Evolutionary conservation across 805 yeast species (phyloP).

Genomic region (Candida tibetensis): DNA sequence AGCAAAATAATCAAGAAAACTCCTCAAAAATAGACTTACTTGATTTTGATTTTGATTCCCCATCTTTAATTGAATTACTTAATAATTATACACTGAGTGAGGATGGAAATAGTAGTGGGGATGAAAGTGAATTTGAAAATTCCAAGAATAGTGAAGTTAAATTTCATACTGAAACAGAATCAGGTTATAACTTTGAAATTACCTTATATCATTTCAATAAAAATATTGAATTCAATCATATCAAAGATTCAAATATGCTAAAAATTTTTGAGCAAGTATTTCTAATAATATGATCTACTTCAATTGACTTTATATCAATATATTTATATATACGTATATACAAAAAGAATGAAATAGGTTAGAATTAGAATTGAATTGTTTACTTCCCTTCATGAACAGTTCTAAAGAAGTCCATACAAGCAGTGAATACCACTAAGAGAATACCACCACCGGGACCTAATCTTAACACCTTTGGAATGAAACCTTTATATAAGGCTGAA

Average conservation of each 20-base stretch:
- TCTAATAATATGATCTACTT: not conserved
- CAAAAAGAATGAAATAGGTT: not conserved
- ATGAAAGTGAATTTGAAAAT: not conserved
- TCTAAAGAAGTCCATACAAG: slow-evolving; percentile 92
- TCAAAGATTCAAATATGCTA: slow-evolving; percentile 2
- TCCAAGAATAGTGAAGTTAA: not conserved
- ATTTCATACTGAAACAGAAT: not conserved
- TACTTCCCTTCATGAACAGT: slow-evolving; percentile 31
- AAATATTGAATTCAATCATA: not conserved
- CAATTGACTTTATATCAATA: no score
- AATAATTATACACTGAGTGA: not conserved
- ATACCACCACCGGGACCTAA: slow-evolving; percentile 99
- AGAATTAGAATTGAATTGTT: no score
- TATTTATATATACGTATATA: not conserved
- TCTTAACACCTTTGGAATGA: slow-evolving; percentile 94
- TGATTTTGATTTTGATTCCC: slow-evolving; percentile 28
- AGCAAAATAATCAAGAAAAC: slow-evolving; percentile 4
- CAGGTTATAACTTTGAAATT: not conserved
- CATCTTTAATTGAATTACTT: slow-evolving; percentile 7
- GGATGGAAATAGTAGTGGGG: not conserved
- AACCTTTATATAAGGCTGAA: slow-evolving; percentile 89
- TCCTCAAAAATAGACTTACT: slow-evolving; percentile 18
- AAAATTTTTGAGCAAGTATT: slow-evolving; percentile 1
- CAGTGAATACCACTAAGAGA: slow-evolving; percentile 91
- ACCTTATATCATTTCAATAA: slow-evolving; percentile 7